Evolutionary conservation across 1,284 basidiomycete species (phyloP).

Genomic region (Cryptococcus hybrid): DNA sequence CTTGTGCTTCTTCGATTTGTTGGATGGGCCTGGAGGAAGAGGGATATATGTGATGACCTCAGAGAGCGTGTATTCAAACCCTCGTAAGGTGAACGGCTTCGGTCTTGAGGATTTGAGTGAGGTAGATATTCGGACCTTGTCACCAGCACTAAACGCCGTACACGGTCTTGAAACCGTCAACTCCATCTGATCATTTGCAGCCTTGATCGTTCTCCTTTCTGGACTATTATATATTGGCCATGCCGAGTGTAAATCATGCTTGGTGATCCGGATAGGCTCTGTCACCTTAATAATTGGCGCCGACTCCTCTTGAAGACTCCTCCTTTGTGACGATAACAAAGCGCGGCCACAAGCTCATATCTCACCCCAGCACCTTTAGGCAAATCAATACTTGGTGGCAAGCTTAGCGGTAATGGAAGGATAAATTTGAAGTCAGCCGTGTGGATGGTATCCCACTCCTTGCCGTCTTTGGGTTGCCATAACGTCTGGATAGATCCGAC

Average conservation of each 20-base stretch:
- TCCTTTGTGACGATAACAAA: constrained; percentile 78
- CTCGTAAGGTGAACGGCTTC: constrained; percentile 71
- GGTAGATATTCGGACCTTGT: constrained; percentile 69
- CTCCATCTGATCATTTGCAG: constrained; percentile 62
- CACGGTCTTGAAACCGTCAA: constrained; percentile 66
- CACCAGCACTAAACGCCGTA: constrained; percentile 78
- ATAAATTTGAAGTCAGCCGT: constrained; percentile 67
- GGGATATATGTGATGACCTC: constrained; percentile 60
- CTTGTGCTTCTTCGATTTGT: constrained; percentile 53
- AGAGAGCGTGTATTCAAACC: constrained; percentile 72
- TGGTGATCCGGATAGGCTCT: constrained; percentile 73
- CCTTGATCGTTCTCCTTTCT: constrained; percentile 61
- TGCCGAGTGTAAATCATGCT: constrained; percentile 82
- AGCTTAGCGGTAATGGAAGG: constrained; percentile 78
- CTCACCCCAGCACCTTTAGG: constrained; percentile 73
- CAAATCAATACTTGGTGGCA: constrained; percentile 74
- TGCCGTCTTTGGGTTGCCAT: constrained; percentile 39
- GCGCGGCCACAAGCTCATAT: constrained; percentile 79
- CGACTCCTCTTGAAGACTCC: constrained; percentile 70
- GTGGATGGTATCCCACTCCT: constrained; percentile 64
- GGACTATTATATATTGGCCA: constrained; percentile 83
- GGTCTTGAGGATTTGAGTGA: constrained; percentile 53
- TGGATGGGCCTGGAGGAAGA: constrained; percentile 24
- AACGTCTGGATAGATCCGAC: constrained; percentile 42
- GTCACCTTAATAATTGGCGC: constrained; percentile 60